Percentiles rank a stretch among this genome's conserved stretches.
These are phyloP conservation scores for Melampsora larici-populina DNA, from an alignment of 1,284 basidiomycete species.

Conservation along the genomic window DNA sequence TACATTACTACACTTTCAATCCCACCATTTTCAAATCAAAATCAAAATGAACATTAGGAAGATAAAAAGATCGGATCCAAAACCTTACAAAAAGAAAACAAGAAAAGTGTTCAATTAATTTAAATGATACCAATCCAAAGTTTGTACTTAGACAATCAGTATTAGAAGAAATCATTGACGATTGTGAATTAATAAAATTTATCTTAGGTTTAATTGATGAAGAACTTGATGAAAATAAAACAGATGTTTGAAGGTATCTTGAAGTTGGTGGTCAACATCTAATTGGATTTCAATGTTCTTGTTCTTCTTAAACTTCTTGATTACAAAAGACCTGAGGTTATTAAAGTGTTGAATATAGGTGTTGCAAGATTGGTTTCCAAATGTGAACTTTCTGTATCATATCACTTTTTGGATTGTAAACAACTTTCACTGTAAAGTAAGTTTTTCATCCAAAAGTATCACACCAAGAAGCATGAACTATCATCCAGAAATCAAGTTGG, in stretches of 20 bases:
- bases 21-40: constrained; percentile 49
- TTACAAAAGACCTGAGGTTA: too few species aligned
- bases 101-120: constrained; percentile 56
- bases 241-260: constrained; percentile 72
- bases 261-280: constrained; percentile 69
- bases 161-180: constrained; percentile 77
- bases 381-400: too few species aligned
- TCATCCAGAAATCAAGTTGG: too few species aligned
- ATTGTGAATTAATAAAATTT: constrained; percentile 63
- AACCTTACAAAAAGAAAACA: constrained; percentile 58
- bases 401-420: too few species aligned
- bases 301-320: too few species aligned
- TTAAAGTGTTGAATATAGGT: too few species aligned
- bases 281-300: constrained; percentile 89
- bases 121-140: constrained; percentile 72
- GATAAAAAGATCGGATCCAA: constrained; percentile 66
- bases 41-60: constrained; percentile 54
- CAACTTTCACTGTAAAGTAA: too few species aligned
- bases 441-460: too few species aligned
- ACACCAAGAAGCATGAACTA: too few species aligned
- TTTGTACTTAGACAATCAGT: constrained; percentile 91
- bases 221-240: constrained; percentile 61
- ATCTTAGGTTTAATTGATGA: constrained; percentile 50
- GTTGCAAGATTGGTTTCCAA: too few species aligned
- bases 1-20: constrained; percentile 57